Evolutionary conservation across 2,329 filamentous ascomycete genomes (phyloP).

Genomic region (Ophiostoma perfectum): DNA sequence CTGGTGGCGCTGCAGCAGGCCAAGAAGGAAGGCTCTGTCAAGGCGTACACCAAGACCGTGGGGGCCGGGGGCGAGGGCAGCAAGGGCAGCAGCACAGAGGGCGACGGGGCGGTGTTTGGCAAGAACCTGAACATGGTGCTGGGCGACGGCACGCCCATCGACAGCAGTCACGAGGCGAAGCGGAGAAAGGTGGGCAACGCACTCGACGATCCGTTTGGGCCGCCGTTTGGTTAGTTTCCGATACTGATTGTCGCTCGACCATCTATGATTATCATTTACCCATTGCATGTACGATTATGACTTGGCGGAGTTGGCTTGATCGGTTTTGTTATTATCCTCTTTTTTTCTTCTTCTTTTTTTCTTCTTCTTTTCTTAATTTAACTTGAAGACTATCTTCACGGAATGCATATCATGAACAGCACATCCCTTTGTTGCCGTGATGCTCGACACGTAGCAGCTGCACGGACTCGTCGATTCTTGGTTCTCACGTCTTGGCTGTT

Average conservation of each 20-base stretch:
- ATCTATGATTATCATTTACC: background rate
- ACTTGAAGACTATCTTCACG: no score
- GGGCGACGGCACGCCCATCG: constrained; percentile 29
- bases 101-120: constrained; percentile 21
- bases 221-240: constrained; percentile 30
- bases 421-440: no score
- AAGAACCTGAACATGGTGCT: constrained; percentile 13
- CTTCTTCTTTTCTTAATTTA: no score
- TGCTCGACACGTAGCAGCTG: no score
- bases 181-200: constrained; percentile 36
- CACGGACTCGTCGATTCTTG: no score
- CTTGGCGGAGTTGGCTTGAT: background rate
- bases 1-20: constrained; percentile 63
- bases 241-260: background rate
- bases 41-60: constrained; percentile 28
- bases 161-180: constrained; percentile 36
- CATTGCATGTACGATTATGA: constrained; percentile 6
- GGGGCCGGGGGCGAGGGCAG: constrained; percentile 41
- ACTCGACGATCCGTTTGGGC: constrained; percentile 46
- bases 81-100: constrained; percentile 34
- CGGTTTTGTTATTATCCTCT: background rate
- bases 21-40: constrained; percentile 49
- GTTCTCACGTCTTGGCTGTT: no score
- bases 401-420: no score
- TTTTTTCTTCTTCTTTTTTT: background rate